Base-by-base conservation (phyloP, 768 basidiomycete genomes). In the Lactarius hatsudake region DNA sequence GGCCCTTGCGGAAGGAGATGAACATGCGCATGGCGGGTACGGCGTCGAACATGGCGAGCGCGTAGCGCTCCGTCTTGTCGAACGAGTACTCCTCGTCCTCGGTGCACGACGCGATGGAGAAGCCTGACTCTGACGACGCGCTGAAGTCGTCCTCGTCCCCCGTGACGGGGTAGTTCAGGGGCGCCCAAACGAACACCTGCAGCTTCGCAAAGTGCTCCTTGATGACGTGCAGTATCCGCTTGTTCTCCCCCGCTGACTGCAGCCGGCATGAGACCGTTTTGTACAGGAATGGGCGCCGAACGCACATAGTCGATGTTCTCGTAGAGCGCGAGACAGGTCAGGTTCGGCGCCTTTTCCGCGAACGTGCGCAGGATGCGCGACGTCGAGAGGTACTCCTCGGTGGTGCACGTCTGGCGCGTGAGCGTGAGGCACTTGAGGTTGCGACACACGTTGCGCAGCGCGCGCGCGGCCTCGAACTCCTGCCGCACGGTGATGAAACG, bases 101-200 rank as follows among this genome's bases (percentile, higher is more conserved):
- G 36, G 65, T 59, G 10, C 61, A 62, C 36, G 68, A 69, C 18
- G 38, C 66, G 40, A 63, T 59, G 13, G 68, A 69, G 58, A 69
- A 69, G 23, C 68, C 68, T 4, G 65, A 67, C 30, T 45, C 51
- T 28, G 56, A 61, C 0, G 65, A 67, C 23, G 28, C 51, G 23
- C 12, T 36, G 32, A 34, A 59, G 20, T 61, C 48, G 43, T 68
- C 59, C 5, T 69, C 62, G 32, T 64, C 66, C 17, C 48, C 54
- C n/a, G 30, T 45, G n/a, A 26, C 54, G 0, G 53, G 61, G 45
- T 64, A 30, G 32, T 64, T 55, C 18, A 63, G 62, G 38, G 69
- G 69, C 5, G 67, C 66, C 66, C 69, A 70, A 0, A 68, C 65
- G 67, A 68, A 61, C 13, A 70, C 67, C 40, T 68, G 62, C 54